Evolutionary conservation across 768 basidiomycete species (phyloP), one percentile per base, ranked within the genome.

Genomic region (Boletellus emodensis): DNA sequence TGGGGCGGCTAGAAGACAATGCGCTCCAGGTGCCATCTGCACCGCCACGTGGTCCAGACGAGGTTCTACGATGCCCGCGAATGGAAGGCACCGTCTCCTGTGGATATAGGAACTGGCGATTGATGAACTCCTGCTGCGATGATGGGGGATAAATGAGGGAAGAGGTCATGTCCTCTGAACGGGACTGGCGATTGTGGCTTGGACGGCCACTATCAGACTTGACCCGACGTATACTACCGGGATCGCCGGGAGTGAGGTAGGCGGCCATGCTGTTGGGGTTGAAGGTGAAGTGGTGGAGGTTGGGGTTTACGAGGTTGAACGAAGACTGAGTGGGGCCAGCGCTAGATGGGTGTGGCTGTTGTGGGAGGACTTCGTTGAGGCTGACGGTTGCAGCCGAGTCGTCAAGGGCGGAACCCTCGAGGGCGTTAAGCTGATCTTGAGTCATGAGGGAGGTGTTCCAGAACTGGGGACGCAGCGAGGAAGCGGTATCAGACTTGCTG

Each of bases 91-190:
- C 60, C 12, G 60, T 49, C 49, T 72, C 70, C 41, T 69, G 63
- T 28, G 75, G 75, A 51, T 75, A 72, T 36, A 78, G 66, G 65
- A 62, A 77, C 46, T 76, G 75, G 35, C 64, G 67, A 44, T 63
- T 63, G 51, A 78, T 69, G 63, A 75, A 74, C 11, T 75, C 74
- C 46, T 70, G 69, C 35, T 76, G 72, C 43, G 72, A 64, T 11
- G 64, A 67, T 13, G 72, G 66, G 20, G 70, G 70, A 30, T 61
- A 70, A 30, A 66, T 0, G 0, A 61, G 2, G 6, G 61, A 66
- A 13, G 66, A 59, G 10, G 68, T 66, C 36, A 84, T 71, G 59
- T 87, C 87, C 64, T 88, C 86, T 36, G 80, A 82, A 54, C 83
- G 81, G 30, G 77, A 78, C 17, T 74, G 72, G 14, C 85, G 73